A percentile compares a stretch with the other conserved stretches of the same genome.
Conservation (phyloP, 306 rosid species). For the Glycyrrhiza uralensis region DNA sequence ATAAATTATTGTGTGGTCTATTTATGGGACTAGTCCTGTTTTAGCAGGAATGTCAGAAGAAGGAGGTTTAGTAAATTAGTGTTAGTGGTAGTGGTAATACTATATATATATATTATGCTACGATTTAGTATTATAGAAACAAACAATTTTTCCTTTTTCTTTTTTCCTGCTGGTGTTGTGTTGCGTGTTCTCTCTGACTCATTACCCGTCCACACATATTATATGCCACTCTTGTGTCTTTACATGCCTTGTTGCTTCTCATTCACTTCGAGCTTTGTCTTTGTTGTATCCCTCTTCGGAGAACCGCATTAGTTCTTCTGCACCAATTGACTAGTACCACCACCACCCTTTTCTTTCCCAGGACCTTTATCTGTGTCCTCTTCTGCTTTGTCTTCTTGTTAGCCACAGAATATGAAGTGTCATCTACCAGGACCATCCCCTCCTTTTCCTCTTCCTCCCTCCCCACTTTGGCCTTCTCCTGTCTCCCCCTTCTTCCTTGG, state of each 20-base stretch:
- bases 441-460: conserved; percentile 24
- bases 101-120: neutral
- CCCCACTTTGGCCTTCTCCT: conserved; percentile 21
- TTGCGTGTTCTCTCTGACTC: conserved; percentile 37
- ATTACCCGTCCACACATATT: conserved; percentile 30
- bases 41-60: conserved; percentile 57
- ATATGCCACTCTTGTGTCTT: conserved; percentile 50
- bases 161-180: neutral
- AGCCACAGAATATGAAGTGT: conserved; percentile 50
- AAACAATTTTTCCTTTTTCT: neutral
- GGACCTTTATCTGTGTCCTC: conserved; percentile 26
- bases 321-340: conserved; percentile 52
- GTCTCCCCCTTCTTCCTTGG: conserved; percentile 34
- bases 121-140: neutral
- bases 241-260: conserved; percentile 49
- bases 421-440: neutral
- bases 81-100: conserved; percentile 22
- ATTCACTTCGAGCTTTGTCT: conserved; percentile 44
- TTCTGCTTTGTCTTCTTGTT: conserved; percentile 60
- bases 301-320: conserved; percentile 32
- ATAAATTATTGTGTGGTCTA: conserved; percentile 26
- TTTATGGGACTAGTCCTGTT: neutral
- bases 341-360: conserved; percentile 34
- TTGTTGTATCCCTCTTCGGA: conserved; percentile 37
- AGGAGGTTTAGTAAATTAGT: conserved; percentile 18